Conservation (phyloP, 441 rosid genomes). For the Croton laevigatus region DNA sequence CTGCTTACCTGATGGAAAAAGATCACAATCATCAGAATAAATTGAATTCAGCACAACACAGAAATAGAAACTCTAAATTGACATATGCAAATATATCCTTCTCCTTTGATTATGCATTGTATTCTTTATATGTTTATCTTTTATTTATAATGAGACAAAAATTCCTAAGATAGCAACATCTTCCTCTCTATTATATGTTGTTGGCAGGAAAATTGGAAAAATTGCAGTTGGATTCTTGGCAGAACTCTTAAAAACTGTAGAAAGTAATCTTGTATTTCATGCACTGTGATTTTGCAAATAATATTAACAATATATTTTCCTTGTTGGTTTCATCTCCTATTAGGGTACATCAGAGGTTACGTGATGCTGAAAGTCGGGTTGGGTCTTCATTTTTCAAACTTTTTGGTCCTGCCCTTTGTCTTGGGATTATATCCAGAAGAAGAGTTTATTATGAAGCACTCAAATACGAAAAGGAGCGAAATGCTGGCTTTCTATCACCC, state of each 20-base stretch:
- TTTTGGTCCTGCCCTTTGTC: conserved; percentile 68
- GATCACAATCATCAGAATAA: not conserved
- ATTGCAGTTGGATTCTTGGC: not conserved
- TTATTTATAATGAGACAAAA: not conserved
- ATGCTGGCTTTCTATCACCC: conserved; percentile 82
- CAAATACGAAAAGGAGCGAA: conserved; percentile 73
- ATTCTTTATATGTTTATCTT: not conserved
- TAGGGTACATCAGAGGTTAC: conserved; percentile 72
- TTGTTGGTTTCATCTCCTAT: conserved; percentile 24
- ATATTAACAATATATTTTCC: not conserved
- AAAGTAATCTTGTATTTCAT: not conserved
- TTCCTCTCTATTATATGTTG: not conserved
- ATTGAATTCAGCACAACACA: not conserved
- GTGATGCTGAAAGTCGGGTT: conserved; percentile 56
- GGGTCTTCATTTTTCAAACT: conserved; percentile 83
- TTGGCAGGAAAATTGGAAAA: not conserved
- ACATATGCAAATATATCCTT: not conserved
- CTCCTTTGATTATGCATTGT: not conserved
- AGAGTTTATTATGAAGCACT: conserved; percentile 70
- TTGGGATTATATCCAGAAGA: conserved; percentile 87
- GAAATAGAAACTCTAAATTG: not conserved
- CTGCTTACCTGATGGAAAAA: not conserved
- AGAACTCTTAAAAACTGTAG: not conserved
- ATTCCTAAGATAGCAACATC: not conserved
- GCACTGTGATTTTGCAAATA: not conserved